Conservation (phyloP, 352 stramenopile genomes). For the Thalassiosira mediterranea region DNA sequence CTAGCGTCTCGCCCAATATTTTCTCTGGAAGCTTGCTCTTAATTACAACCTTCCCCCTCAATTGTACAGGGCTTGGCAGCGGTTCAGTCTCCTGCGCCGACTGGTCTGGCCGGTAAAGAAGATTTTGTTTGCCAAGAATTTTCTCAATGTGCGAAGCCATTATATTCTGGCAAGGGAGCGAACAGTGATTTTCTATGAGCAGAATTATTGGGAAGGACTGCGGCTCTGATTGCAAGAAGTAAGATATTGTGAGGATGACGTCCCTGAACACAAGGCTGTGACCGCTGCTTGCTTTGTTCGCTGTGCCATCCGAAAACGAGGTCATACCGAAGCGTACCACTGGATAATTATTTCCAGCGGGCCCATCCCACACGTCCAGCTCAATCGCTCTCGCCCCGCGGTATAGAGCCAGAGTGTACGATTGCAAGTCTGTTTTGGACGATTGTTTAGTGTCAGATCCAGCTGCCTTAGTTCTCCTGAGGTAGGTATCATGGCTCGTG, state of each 20-base stretch:
- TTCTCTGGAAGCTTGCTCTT: constrained; percentile 72
- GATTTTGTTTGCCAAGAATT: constrained; percentile 52
- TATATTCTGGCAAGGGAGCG: constrained; percentile 56
- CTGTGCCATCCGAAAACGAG: constrained; percentile 42
- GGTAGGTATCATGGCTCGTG: constrained; percentile 74
- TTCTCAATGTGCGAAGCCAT: constrained; percentile 65
- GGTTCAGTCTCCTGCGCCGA: constrained; percentile 24
- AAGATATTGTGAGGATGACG: constrained; percentile 56
- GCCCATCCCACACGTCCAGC: constrained; percentile 72
- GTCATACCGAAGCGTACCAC: constrained; percentile 38
- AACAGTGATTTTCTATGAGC: constrained; percentile 81
- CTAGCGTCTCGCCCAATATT: constrained; percentile 34
- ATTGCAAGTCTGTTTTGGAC: constrained; percentile 56
- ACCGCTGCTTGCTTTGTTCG: constrained; percentile 22
- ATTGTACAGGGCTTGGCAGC: constrained; percentile 63
- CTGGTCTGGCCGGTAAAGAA: constrained; percentile 43
- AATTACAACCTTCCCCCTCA: constrained; percentile 74
- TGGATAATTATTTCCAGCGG: constrained; percentile 17
- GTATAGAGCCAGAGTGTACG: constrained; percentile 67
- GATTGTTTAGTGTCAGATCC: constrained; percentile 18
- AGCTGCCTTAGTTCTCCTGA: constrained; percentile 41
- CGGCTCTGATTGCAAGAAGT: constrained; percentile 66
- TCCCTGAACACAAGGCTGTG: constrained; percentile 40
- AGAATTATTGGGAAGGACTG: constrained; percentile 74
- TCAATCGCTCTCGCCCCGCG: constrained; percentile 74